Percentiles rank a stretch among this genome's conserved stretches.
Evolutionary conservation across 345 rosid genomes (phyloP).

Genomic region (Viola odorata): DNA sequence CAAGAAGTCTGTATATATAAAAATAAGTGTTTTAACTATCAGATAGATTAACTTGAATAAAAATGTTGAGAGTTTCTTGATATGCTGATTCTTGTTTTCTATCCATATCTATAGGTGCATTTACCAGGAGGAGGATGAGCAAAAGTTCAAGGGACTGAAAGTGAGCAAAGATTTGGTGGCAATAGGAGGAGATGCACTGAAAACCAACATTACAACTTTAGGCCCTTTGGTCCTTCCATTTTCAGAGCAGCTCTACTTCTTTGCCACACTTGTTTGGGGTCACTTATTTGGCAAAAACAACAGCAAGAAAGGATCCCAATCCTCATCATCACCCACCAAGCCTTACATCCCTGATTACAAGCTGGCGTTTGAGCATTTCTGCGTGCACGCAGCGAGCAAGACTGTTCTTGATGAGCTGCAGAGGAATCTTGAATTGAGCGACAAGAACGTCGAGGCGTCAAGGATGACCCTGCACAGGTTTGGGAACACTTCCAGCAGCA

Average conservation of each 20-base stretch:
- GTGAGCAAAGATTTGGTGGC: conserved; percentile 77
- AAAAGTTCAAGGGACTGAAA: conserved; percentile 63
- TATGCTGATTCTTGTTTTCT: too few relatives aligned
- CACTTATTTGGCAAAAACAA: conserved; percentile 25
- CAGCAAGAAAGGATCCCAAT: conserved; percentile 11
- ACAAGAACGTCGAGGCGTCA: conserved; percentile 72
- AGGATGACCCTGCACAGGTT: conserved; percentile 83
- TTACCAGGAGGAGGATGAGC: conserved; percentile 84
- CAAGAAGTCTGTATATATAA: neutral
- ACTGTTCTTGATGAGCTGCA: conserved; percentile 75
- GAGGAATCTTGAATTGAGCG: conserved; percentile 75
- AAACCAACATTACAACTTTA: conserved; percentile 91
- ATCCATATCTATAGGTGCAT: conserved; percentile 40
- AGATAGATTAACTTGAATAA: neutral
- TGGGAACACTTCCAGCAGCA: conserved; percentile 90
- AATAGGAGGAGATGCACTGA: conserved; percentile 87
- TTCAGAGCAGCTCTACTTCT: conserved; percentile 93
- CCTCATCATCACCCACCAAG: conserved; percentile 31
- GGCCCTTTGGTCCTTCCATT: conserved; percentile 90
- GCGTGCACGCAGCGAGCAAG: conserved; percentile 85
- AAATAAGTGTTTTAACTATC: neutral
- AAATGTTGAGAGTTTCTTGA: too few relatives aligned
- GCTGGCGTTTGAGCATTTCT: conserved; percentile 92
- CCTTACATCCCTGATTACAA: conserved; percentile 96
- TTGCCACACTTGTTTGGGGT: conserved; percentile 49